Evolutionary conservation across 352 stramenopile genomes (phyloP), one percentile per base, ranked within the genome.

Genomic region (Pythium brassicae): DNA sequence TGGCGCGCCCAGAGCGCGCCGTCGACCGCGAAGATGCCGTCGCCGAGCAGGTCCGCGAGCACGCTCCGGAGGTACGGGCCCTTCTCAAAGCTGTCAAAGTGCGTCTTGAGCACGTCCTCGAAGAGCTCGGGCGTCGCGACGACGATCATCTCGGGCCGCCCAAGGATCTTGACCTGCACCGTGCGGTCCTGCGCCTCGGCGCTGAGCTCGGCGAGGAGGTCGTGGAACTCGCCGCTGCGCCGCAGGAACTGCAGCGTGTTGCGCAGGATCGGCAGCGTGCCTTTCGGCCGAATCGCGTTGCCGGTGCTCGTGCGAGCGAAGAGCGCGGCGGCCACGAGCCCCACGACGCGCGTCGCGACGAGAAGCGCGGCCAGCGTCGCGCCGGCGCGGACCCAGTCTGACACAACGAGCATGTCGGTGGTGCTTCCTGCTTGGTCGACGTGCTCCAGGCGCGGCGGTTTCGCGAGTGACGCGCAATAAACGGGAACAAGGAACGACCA

Each of bases 101-200:
- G 75, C 20, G 70, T 81, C 57, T 77, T 81, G 25, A 79, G 62
- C 46, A 83, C 66, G 15, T 79, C 65, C 45, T 86, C 72, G n/a
- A 81, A 63, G 32, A 74, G 66, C 57, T 83, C 65, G 0, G 73
- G 72, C 40, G 77, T 78, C 37, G 61, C 62, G 26, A 81, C 68
- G 43, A 69, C 65, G 60, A 81, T 66, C 55, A 70, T 68, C 49
- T 71, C 61, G 40, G 73, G 68, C 19, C 69, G 71, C 6, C 72
- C 72, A 26, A 76, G 68, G 20, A 76, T 61, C 35, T 67, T 68
- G 2, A 78, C 53, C 25, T 67, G 54, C 46, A 76, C 71, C 4
- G 72, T 58, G 8, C 67, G 55, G 14, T 71, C 70, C 22, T 70
- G 14, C 20, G 66, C 71, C n/a, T 56, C 45, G 14, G 69, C 64